Evolutionary conservation across 805 yeast species (phyloP), one percentile per base, ranked within the genome.

Genomic region (Yamadazyma phyllophila): DNA sequence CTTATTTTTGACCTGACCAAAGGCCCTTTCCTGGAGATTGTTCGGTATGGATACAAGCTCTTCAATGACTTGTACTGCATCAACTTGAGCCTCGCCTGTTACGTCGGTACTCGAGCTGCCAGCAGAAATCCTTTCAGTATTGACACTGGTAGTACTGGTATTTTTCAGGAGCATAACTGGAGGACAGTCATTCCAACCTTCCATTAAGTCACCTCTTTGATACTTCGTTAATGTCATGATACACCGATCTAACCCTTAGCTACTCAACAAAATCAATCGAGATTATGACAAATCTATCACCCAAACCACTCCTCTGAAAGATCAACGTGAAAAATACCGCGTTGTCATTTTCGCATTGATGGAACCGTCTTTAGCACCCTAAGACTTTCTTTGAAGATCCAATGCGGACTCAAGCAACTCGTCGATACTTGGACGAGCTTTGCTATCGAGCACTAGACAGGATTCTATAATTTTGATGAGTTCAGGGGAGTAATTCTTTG

Each of bases 131-230:
- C 24, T 7, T 11, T 30, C 26, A 4, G 27, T 30, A n/a, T 33
- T 36, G 11, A 15, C 15, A 26, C 33, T 26, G 3, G 15, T n/a
- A 8, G 33, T 41, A 24, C 51, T 49, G 14, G 33, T 14, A 31
- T 49, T 49, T 9, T 36, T 33, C 7, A 50, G 45, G 16, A 59
- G 45, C 56, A 58, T 54, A 7, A 61, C 50, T 1, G 71, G 62
- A 0, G 83, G 83, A 56, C 83, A 80, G 58, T 81, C 87, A 54
- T 81, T 81, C 85, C 85, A 81, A 11, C 85, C 85, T 48, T 65
- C 70, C 53, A 66, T 65, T 26, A 59, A 55, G 32, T 62, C 73
- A 2, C 74, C 74, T 37, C 67, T 44, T 48, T 69, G 75, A 51
- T 57, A 62, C 36, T 62, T 67, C 2, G 72, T 65, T 43, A 67